These are phyloP conservation scores for Picea engelmannii DNA, from an alignment of 83 land plant species.

Conservation along the genomic window DNA sequence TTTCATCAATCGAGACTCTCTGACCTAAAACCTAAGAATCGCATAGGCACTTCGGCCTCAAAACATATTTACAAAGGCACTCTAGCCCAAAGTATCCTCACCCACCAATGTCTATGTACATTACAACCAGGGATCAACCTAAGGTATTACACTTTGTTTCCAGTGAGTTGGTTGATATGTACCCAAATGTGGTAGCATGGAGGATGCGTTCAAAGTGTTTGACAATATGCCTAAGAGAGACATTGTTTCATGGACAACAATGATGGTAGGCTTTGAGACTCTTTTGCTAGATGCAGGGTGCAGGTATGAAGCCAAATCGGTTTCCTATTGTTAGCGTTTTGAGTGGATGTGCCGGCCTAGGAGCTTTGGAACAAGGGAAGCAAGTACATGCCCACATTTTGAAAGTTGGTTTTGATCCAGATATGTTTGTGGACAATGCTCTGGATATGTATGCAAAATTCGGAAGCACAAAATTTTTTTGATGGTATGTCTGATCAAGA, in stretches of 20 bases:
- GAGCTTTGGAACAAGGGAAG: slow-evolving; percentile 6
- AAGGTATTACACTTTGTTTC: background rate
- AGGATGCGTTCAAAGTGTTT: slow-evolving; percentile 18
- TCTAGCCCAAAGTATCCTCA: too few relatives aligned
- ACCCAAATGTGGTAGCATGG: slow-evolving; percentile 18
- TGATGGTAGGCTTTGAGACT: slow-evolving; percentile 11
- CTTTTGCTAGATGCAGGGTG: slow-evolving; percentile 10
- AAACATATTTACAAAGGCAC: too few relatives aligned
- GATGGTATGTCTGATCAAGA: background rate
- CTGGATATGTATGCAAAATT: slow-evolving; percentile 27
- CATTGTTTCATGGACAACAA: slow-evolving; percentile 15
- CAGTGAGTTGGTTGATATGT: slow-evolving; percentile 24
- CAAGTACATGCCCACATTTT: slow-evolving; percentile 7
- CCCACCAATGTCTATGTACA: too few relatives aligned
- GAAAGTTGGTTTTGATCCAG: background rate
- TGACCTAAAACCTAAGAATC: too few relatives aligned
- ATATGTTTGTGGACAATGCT: slow-evolving; percentile 12
- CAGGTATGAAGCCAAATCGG: slow-evolving; percentile 14
- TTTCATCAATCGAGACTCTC: too few relatives aligned
- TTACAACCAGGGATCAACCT: too few relatives aligned
- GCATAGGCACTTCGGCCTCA: too few relatives aligned
- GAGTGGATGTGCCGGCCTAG: slow-evolving; percentile 21
- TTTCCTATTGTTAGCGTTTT: slow-evolving; percentile 12
- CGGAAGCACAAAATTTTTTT: background rate
- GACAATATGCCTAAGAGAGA: slow-evolving; percentile 2